Evolutionary conservation across 495 filamentous ascomycete genomes (phyloP).

Genomic region (Penicillium antarcticum): DNA sequence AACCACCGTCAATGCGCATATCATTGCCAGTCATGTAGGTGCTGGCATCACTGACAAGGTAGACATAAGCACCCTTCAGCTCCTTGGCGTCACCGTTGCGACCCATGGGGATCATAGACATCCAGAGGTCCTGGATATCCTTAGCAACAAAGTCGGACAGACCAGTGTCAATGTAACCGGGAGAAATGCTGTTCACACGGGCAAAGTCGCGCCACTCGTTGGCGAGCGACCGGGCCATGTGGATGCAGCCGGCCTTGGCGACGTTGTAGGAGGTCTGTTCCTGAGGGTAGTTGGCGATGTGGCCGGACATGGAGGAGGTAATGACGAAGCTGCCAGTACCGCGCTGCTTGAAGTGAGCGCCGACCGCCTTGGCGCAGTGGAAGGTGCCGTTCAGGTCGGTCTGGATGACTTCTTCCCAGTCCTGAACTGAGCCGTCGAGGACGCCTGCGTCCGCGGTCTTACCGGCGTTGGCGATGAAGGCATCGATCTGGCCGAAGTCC

Average conservation of each 20-base stretch:
- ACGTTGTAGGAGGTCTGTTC: slow-evolving; percentile 81
- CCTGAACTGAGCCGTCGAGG: slow-evolving; percentile 60
- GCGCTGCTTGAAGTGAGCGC: slow-evolving; percentile 60
- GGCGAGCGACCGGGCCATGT: slow-evolving; percentile 58
- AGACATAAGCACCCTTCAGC: slow-evolving; percentile 81
- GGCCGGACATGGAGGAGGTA: slow-evolving; percentile 66
- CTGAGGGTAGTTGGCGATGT: slow-evolving; percentile 75
- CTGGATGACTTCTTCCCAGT: slow-evolving; percentile 67
- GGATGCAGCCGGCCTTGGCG: slow-evolving; percentile 62
- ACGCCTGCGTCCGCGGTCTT: slow-evolving; percentile 60
- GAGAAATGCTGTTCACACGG: slow-evolving; percentile 69
- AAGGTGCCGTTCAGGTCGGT: slow-evolving; percentile 63
- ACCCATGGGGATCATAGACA: slow-evolving; percentile 71
- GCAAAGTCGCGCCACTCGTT: slow-evolving; percentile 80
- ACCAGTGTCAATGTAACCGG: slow-evolving; percentile 78
- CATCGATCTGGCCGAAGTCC: slow-evolving; percentile 64
- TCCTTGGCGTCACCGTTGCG: slow-evolving; percentile 74
- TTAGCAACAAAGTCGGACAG: slow-evolving; percentile 70
- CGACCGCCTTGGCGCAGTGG: slow-evolving; percentile 67
- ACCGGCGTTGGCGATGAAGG: slow-evolving; percentile 68
- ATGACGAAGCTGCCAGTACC: slow-evolving; percentile 60
- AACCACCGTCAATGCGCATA: slow-evolving; percentile 70
- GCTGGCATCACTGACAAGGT: slow-evolving; percentile 69
- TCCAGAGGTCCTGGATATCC: slow-evolving; percentile 69
- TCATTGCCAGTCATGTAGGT: slow-evolving; percentile 83